These are phyloP conservation scores for Paraphoma chrysanthemicola DNA, from an alignment of 2,329 filamentous ascomycete species.

Conservation along the genomic window DNA sequence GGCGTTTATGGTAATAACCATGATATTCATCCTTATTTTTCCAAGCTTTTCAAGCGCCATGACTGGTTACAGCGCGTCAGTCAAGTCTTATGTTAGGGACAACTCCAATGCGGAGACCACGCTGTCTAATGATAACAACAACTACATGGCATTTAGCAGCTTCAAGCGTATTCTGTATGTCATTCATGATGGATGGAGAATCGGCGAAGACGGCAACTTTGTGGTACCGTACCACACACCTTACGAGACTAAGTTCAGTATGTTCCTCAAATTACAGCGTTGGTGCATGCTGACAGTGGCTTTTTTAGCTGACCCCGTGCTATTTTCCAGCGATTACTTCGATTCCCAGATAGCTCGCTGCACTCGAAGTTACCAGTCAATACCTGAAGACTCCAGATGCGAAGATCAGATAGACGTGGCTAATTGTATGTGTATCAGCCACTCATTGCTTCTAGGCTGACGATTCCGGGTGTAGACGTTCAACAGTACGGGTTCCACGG, in stretches of 20 bases:
- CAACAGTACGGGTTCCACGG: not conserved
- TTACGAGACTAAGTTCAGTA: not conserved
- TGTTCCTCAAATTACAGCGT: not conserved
- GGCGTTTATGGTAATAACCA: constrained; percentile 24
- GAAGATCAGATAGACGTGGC: too few relatives aligned
- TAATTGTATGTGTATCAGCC: not conserved
- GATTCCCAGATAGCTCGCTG: not conserved
- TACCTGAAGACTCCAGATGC: too few relatives aligned
- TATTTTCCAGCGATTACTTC: not conserved
- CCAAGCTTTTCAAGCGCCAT: constrained; percentile 28
- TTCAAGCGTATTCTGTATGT: constrained; percentile 12
- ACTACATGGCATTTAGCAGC: constrained; percentile 9
- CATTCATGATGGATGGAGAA: constrained; percentile 23
- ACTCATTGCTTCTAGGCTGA: not conserved
- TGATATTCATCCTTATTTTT: constrained; percentile 21
- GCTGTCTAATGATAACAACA: constrained; percentile 9
- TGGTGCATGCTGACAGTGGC: not conserved
- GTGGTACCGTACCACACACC: not conserved
- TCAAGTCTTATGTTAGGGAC: constrained; percentile 16
- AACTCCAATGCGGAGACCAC: constrained; percentile 9
- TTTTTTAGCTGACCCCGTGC: not conserved
- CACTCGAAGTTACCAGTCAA: too few relatives aligned
- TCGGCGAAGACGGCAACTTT: constrained; percentile 5
- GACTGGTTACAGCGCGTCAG: constrained; percentile 22
- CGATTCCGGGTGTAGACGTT: not conserved